Base-by-base conservation (phyloP, 371 early-diverging fungal species). In the Mortierella sp. region DNA sequence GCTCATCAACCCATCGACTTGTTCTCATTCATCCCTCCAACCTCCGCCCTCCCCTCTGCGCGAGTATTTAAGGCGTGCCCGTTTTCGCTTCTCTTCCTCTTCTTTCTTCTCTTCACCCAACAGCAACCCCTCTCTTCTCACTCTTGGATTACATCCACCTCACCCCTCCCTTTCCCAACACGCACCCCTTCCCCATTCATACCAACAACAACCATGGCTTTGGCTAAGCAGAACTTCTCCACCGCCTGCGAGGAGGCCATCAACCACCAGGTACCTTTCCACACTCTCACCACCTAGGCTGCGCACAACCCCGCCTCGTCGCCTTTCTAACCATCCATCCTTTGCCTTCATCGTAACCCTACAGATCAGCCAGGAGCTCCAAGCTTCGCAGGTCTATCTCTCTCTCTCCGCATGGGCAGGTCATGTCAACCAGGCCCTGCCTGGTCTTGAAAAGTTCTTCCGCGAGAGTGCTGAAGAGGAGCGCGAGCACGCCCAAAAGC, bases 161-260 rank as follows among this genome's bases (percentile, higher is more conserved):
- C 45, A 43, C 45, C 16, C 5, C 19, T 19, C 4, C 48, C 18
- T 23, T 16, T n/a, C 5, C 45, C 5, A 9, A 14, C 48, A 48
- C 24, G 8, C 18, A 10, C 48, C 23, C 18, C 46, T 18, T 45
- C 46, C 19, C 46, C 46, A 45, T 45, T 23, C 48, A 23, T 10
- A 48, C 26, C 46, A 18, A 7, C 48, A 48, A 48, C 18, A 23
- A 18, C 24, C 18, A 87, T 87, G 88, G 84, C 88, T 67, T 79
- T 89, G 66, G 84, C 86, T 72, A 87, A 88, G 69, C 90, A 90
- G 72, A 90, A 89, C 81, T 90, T 86, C 61, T 67, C 88, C 34
- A 80, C 82, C 24, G 76, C 85, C 65, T 82, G 85, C 34, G 89
- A 90, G 78, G 88, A 89, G 60, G 84, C 85, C 58, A 82, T 90